Evolutionary conservation across 106 monocot genomes (phyloP).

Genomic region (Dactylorhiza incarnata): DNA sequence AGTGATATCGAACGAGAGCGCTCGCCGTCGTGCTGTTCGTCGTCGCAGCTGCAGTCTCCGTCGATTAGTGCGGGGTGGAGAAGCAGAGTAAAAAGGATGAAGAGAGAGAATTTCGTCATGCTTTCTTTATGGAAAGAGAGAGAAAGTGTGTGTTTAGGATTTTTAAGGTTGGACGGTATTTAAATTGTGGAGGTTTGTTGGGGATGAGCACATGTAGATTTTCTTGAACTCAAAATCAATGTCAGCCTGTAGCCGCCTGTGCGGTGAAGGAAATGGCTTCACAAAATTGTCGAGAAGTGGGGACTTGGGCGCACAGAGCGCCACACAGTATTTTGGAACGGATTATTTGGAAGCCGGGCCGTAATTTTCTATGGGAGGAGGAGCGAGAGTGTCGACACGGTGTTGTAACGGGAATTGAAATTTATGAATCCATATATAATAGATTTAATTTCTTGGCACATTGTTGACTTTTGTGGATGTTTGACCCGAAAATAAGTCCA

Average conservation of each 20-base stretch:
- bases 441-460: too few species aligned
- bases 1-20: conserved; percentile 8
- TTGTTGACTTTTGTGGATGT: too few species aligned
- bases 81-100: neutral
- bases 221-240: neutral
- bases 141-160: neutral
- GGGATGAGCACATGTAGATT: neutral
- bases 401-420: neutral
- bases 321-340: too few species aligned
- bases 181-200: neutral
- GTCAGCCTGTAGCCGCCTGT: neutral
- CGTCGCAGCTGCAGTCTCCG: conserved; percentile 24
- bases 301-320: too few species aligned
- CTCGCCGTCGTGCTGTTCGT: neutral
- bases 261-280: neutral
- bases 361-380: neutral
- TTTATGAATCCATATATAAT: neutral
- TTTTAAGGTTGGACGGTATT: neutral
- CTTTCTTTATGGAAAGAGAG: neutral
- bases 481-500: too few species aligned
- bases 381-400: neutral
- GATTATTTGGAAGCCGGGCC: too few species aligned
- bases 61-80: conserved; percentile 6
- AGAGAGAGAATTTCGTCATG: neutral
- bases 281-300: too few species aligned